Evolutionary conservation across 225 moss, liverwort and hornwort genomes (phyloP).

Genomic region (Marchantia paleacea): DNA sequence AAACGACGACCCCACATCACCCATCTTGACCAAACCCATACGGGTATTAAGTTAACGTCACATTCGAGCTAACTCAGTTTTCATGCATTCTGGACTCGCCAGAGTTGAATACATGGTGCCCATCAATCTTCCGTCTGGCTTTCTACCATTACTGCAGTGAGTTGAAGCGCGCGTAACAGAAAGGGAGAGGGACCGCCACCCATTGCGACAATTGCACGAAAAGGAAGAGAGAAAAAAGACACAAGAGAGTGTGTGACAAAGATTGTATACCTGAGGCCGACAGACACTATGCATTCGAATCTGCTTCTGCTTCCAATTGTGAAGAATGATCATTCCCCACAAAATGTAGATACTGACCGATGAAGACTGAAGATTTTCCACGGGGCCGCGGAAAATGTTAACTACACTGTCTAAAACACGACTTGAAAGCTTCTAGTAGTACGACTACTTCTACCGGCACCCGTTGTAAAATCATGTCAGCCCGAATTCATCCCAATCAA

Average conservation of each 20-base stretch:
- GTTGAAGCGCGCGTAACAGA: conserved; percentile 9
- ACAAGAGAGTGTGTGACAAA: neutral
- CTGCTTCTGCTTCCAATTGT: conserved; percentile 20
- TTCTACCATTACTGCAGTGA: neutral
- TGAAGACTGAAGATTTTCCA: neutral
- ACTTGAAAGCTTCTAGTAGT: neutral
- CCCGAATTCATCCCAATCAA: neutral
- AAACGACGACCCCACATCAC: neutral
- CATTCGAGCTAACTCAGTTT: conserved; percentile 1
- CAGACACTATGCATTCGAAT: conserved; percentile 18
- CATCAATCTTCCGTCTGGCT: neutral
- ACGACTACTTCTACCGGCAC: neutral
- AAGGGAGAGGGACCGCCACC: neutral
- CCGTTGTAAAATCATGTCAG: neutral
- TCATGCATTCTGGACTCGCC: neutral
- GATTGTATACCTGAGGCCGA: conserved; percentile 11
- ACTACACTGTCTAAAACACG: neutral
- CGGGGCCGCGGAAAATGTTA: neutral
- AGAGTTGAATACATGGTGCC: neutral
- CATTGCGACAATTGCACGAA: neutral
- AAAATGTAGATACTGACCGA: neutral
- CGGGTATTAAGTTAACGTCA: neutral
- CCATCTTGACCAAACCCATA: neutral
- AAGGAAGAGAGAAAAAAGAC: neutral
- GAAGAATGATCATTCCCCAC: conserved; percentile 16